Base-by-base conservation (phyloP, 148 eudicot genomes). In the Rhododendron griersonianum region DNA sequence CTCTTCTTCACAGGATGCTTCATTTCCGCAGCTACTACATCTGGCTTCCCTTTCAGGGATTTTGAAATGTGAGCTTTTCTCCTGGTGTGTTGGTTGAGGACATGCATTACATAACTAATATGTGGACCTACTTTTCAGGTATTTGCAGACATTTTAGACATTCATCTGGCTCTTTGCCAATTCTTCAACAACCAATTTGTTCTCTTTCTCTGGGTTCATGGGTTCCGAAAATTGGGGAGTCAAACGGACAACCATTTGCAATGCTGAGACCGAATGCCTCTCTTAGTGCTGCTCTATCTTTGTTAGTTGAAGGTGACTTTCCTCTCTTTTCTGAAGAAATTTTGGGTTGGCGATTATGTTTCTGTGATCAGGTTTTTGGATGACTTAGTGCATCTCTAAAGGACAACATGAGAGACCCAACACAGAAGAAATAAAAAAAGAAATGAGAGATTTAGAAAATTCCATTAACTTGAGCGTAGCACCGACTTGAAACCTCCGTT, bases 161-260 rank as follows among this genome's bases (percentile, higher is more conserved):
- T 89, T 93, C 96, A 21, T 91, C 95, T 69, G 86, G 93, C 82
- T 89, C 98, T 83, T 89, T 96, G 92, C 98, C 99, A 25, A 92
- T 96, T 88, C 98, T 96, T 90, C 95, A 95, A 85, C 94, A 91
- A 84, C 98, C 99, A 78, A 96, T 96, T 50, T 90, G 90, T 89
- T 87, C 94, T 63, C 91, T 96, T 90, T 96, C 94, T 90, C 67
- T 96, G 89, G 99, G 99, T 81, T 95, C 98, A 23, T 94, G 99
- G 99, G 99, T 95, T 89, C 98, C 99, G 3, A 94, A 93, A 89
- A 93, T 94, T 84, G 96, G 99, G 74, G 98, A 95, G 74, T 82
- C 99, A 59, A 94, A 86, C 88, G 89, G 89, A 83, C 90, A 67
- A 47, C 94, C 95, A 65, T 91, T 96, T 85, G 98, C 96, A 67